Evolutionary conservation across 768 basidiomycete species (phyloP), one percentile per base, ranked within the genome.

Genomic region (Terana coerulea): DNA sequence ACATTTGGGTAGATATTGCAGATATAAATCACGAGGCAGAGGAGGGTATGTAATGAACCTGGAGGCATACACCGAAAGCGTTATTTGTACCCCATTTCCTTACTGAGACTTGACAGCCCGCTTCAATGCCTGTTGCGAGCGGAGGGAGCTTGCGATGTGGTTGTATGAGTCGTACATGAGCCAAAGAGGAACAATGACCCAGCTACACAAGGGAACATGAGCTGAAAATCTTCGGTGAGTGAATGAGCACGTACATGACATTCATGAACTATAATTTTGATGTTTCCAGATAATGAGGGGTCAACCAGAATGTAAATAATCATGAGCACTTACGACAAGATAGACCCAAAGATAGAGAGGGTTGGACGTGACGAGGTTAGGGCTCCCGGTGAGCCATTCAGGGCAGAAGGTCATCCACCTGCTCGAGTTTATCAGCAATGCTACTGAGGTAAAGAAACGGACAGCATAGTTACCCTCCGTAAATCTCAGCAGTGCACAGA

Each of bases 371-470:
- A 86, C 75, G 47, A 92, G 68, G 64, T 76, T 87, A 0, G 83
- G 80, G 60, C 80, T 86, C 17, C 86, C 88, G 1, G 78, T 83
- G 42, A 92, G 69, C 88, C 88, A 91, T 68, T 91, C 90, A 0
- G 90, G 90, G 61, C 83, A 84, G 69, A 92, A 92, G 2, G 89
- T 92, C 90, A 92, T 91, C 83, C 83, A 91, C 14, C 64, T 65
- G 17, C n/a, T 24, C 15, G 24, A 26, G 26, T 14, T 2, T 21
- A 43, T 50, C 28, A 50, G 49, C 28, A 3, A n/a, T 22, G n/a
- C 17, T 12, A 42, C 4, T 8, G 4, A 11, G 42, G 11, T 4
- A 29, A 15, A 2, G 5, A 8, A 19, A 29, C 6, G 8, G 22
- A 15, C 33, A 36, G 47, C 29, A 5, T 36, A 26, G 26, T 35